Evolutionary conservation across 2,329 filamentous ascomycete genomes (phyloP), one percentile per base, ranked within the genome.

Genomic region (Hypomyces perniciosus): DNA sequence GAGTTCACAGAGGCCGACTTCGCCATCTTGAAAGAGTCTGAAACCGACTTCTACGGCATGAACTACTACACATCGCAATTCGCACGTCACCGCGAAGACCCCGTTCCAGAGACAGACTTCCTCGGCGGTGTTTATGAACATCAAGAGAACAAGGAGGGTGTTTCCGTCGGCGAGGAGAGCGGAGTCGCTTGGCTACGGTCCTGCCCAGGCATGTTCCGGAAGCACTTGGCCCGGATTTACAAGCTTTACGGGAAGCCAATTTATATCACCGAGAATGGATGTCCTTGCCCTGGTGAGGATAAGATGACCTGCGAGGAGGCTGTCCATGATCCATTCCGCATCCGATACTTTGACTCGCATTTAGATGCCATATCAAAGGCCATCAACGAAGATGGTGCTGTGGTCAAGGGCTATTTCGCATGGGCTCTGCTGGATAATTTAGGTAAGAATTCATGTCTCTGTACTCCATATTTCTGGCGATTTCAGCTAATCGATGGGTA

Each of bases 51-150:
- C 46, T 72, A 70, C 51, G 68, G 68, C 40, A 71, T 71, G 67
- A 70, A 72, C 55, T 67, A 65, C 51, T 72, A 72, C 62, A 70
- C 69, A 0, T 65, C 65, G 0, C 65, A 68, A 48, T 71, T 62
- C 48, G 65, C 65, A 1, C 61, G 59, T 2, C 64, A 68, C 46
- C 53, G 58, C 2, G 40, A 56, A 4, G 48, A 35, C 5, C 56
- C 57, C 1, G 56, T 67, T 1, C 48, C 59, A 0, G 58, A 53
- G 5, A 63, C 61, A 1, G 68, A 71, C 54, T 64, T 65, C 43
- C 47, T 62, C 8, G 67, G 68, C 37, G 66, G 68, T 53, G 51
- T 70, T 6, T 59, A 66, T 10, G 64, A 65, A 46, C 57, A 62
- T 34, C 62, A 62, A 48, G 59, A 55, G 4, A 65, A 70, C 53